Evolutionary conservation across 306 rosid genomes (phyloP), one percentile per base, ranked within the genome.

Genomic region (Myrica gale): DNA sequence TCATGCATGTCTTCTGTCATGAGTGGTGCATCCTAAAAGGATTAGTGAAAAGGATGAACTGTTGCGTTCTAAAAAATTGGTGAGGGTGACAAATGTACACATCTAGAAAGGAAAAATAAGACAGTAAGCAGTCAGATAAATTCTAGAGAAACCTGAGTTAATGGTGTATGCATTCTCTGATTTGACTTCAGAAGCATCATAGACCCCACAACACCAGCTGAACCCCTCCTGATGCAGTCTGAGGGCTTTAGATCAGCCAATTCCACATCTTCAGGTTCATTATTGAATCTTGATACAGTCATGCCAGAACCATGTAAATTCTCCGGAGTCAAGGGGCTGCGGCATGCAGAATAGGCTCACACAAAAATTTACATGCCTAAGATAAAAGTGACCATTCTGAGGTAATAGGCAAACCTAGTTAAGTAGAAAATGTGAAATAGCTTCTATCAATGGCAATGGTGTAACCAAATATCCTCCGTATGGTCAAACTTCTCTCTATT

Each of bases 1-100:
- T 95, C 98, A 77, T 95, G 98, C 97, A 95, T 95, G 92, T 95
- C 98, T 85, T 95, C 98, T 52, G 98, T 95, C 98, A 92, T 89
- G 44, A 95, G 95, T 63, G 98, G 98, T 82, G 93, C 56, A 62
- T 89, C 93, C 98, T 95, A 82, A 62, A 68, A 69, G 60, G 70
- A 85, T 63, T 56, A 80, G 69, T 69, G 71, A 48, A 82, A 60
- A 53, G 23, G 15, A 5, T 79, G 74, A 47, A 69, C 53, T 54
- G 70, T 69, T 66, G 73, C 62, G 76, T 54, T 74, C 78, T 75
- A 75, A 68, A 71, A 74, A 20, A 52, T 43, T 74, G 76, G 61
- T 41, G 62, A 60, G 78, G 37, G 13, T 80, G 32, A 75, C 73
- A 74, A 52, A 50, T 50, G 41, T 57, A 65, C 52, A 67, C 61